Base-by-base conservation (phyloP, 2,329 filamentous ascomycete genomes). In the Colletotrichum brevisporum region DNA sequence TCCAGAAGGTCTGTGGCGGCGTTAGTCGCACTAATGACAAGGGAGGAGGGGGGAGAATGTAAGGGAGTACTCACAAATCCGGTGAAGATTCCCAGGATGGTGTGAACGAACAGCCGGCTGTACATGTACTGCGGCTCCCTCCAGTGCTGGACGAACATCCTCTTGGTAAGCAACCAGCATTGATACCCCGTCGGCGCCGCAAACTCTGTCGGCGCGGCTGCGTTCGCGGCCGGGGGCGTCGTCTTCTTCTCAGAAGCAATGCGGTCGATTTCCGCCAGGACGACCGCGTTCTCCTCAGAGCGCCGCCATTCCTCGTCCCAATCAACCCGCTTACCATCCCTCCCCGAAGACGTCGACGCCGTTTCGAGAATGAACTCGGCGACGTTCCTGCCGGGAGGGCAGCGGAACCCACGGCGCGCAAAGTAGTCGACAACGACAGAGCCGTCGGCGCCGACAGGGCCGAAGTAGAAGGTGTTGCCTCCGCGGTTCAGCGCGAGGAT, bases 221-320 rank as follows among this genome's bases (percentile, higher is more conserved):
- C 55, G 18, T 63, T 78, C 62, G 75, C 77, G 43, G 76, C 60
- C 4, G 80, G 77, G 0, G 84, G 31, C 3, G 9, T 2, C 8
- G 2, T 72, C 73, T 86, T 51, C 26, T 39, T 57, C 16, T 69
- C 69, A n/a, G 62, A 31, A 73, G 89, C 88, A 71, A 93, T 85
- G 3, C 83, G 82, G 48, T 90, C 83, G 64, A 95, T 94, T 73
- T 94, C 91, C 12, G 87, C 79, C 6, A 90, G 78, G 18, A 94
- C 81, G 1, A 80, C 77, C 41, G 84, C 81, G 69, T 89, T 88
- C 74, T 94, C 85, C 12, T 88, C 81, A 0, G 91, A 94, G 52
- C 86, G 86, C 27, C 83, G 81, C 92, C 93, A 95, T 75, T 93
- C 91, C 43, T 93, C 87, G 75, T 92, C 91, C 92, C 92, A 95